Evolutionary conservation across 2,329 filamentous ascomycete genomes (phyloP).

Genomic region (Cyclaneusma minus): DNA sequence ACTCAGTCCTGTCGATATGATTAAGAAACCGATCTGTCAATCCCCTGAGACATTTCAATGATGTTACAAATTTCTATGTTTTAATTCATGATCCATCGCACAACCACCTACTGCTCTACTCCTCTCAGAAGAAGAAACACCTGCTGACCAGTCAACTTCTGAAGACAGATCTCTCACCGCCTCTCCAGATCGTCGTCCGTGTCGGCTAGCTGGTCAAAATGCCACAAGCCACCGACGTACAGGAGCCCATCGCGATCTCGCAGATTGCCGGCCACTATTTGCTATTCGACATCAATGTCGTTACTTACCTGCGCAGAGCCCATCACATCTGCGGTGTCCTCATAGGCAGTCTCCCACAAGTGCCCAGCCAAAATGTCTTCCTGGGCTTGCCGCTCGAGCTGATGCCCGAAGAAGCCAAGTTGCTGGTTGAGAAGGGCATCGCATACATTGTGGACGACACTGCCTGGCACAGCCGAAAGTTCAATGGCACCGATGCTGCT

Average conservation of each 20-base stretch:
- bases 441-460: conserved; percentile 73
- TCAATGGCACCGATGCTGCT: conserved; percentile 40
- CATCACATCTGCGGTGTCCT: conserved; percentile 79
- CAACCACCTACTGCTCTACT: conserved; percentile 8
- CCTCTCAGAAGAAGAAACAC: neutral
- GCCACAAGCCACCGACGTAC: conserved; percentile 8
- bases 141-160: conserved; percentile 7
- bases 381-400: conserved; percentile 77
- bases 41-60: conserved; percentile 50
- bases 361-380: conserved; percentile 90
- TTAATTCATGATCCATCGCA: conserved; percentile 29
- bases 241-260: conserved; percentile 61
- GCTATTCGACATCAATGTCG: conserved; percentile 73
- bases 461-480: conserved; percentile 48
- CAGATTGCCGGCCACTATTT: conserved; percentile 69
- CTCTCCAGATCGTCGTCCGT: too few species aligned
- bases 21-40: conserved; percentile 65
- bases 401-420: conserved; percentile 74
- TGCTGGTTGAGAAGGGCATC: conserved; percentile 62
- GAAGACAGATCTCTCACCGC: too few species aligned
- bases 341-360: conserved; percentile 77
- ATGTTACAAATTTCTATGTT: conserved; percentile 34
- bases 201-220: conserved; percentile 6
- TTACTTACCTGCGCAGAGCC: conserved; percentile 60
- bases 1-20: too few species aligned